Evolutionary conservation across 2,329 filamentous ascomycete genomes (phyloP).

Genomic region (Epichloe typhina): DNA sequence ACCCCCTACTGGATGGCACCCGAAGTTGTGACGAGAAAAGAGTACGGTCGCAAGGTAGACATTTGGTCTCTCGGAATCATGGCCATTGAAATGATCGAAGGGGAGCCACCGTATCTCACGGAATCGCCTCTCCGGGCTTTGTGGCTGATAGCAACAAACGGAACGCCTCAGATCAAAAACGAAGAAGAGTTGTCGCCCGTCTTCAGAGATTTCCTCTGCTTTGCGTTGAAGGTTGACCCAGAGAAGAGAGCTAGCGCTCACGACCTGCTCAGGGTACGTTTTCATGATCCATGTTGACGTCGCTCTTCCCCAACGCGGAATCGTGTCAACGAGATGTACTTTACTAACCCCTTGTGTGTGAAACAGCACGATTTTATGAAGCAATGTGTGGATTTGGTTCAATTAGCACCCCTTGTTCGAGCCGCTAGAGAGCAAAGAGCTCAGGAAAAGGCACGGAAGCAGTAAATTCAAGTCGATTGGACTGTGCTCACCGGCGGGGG

Average conservation of each 20-base stretch:
- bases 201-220: slow-evolving; percentile 84
- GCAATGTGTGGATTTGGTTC: slow-evolving; percentile 56
- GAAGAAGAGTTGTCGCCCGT: slow-evolving; percentile 67
- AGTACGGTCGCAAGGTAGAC: slow-evolving; percentile 96
- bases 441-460: slow-evolving; percentile 67
- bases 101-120: slow-evolving; percentile 91
- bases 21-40: slow-evolving; percentile 91
- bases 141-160: slow-evolving; percentile 93
- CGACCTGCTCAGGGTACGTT: slow-evolving; percentile 74
- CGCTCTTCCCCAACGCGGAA: neutral
- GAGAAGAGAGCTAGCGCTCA: slow-evolving; percentile 94
- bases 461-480: slow-evolving; percentile 10
- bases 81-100: slow-evolving; percentile 99
- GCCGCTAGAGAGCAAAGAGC: slow-evolving; percentile 75
- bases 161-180: slow-evolving; percentile 89
- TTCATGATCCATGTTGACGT: slow-evolving; percentile 1
- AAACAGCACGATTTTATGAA: slow-evolving; percentile 69
- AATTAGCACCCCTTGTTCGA: slow-evolving; percentile 74
- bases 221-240: slow-evolving; percentile 90
- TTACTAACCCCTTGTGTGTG: neutral
- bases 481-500: neutral
- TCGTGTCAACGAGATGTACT: neutral
- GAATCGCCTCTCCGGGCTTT: slow-evolving; percentile 87
- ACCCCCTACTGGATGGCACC: slow-evolving; percentile 99
- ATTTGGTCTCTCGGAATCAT: slow-evolving; percentile 99